These are phyloP conservation scores for Trichoderma oligosporum DNA, from an alignment of 2,329 filamentous ascomycete genomes.

Conservation along the genomic window DNA sequence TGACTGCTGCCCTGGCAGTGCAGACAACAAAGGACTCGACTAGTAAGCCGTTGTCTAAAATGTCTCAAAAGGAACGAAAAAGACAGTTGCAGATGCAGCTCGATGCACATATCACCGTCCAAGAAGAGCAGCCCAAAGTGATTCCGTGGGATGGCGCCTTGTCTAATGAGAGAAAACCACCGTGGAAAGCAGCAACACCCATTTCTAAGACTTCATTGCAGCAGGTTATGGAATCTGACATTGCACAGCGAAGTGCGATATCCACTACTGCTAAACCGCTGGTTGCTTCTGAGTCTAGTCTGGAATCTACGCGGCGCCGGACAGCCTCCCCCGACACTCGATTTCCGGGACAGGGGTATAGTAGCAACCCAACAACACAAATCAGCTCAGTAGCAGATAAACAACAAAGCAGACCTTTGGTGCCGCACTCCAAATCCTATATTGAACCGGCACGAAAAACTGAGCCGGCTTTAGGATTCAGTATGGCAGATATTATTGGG, in stretches of 20 bases:
- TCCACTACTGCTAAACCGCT: slow-evolving; percentile 40
- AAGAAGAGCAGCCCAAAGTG: slow-evolving; percentile 29
- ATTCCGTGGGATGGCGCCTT: slow-evolving; percentile 45
- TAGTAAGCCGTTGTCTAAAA: slow-evolving; percentile 50
- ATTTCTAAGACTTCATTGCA: slow-evolving; percentile 49
- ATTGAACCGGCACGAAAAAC: slow-evolving; percentile 55
- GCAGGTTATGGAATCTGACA: slow-evolving; percentile 41
- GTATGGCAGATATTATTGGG: slow-evolving; percentile 82
- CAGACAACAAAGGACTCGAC: slow-evolving; percentile 43
- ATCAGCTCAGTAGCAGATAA: slow-evolving; percentile 29
- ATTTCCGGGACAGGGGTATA: slow-evolving; percentile 55
- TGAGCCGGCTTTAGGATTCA: slow-evolving; percentile 64
- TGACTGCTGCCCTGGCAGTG: slow-evolving; percentile 53
- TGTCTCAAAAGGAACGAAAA: slow-evolving; percentile 92
- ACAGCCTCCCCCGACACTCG: slow-evolving; percentile 60
- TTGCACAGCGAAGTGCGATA: slow-evolving; percentile 27
- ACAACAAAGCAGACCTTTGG: slow-evolving; percentile 40
- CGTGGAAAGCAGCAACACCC: slow-evolving; percentile 62
- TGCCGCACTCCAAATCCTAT: slow-evolving; percentile 60
- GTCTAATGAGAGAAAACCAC: slow-evolving; percentile 43
- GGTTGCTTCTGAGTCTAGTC: slow-evolving; percentile 40
- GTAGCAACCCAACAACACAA: slow-evolving; percentile 32
- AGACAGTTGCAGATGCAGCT: slow-evolving; percentile 68
- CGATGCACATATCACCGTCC: slow-evolving; percentile 40
- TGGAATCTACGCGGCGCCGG: slow-evolving; percentile 41